Evolutionary conservation across 805 yeast species (phyloP).

Genomic region (Sugiyamaella floridensis): DNA sequence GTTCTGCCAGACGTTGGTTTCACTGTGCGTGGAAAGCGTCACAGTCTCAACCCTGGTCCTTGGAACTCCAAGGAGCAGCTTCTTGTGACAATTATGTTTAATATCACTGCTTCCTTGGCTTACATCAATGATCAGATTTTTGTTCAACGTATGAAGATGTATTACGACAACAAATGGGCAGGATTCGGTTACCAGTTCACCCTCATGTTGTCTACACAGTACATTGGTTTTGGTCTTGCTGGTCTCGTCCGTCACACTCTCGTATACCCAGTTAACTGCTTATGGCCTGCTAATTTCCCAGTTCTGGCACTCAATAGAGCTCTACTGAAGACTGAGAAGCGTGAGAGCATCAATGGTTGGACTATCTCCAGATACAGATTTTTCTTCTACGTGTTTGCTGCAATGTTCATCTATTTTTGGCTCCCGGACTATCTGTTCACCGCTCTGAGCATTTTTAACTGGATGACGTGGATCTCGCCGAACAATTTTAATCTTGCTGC

Average conservation of each 20-base stretch:
- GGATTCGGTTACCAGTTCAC: constrained; percentile 41
- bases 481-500: constrained; percentile 45
- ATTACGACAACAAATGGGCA: constrained; percentile 27
- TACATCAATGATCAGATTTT: constrained; percentile 20
- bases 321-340: constrained; percentile 27
- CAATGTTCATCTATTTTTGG: constrained; percentile 47
- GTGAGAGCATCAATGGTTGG: constrained; percentile 43
- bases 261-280: constrained; percentile 38
- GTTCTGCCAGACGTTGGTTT: constrained; percentile 36
- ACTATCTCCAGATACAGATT: constrained; percentile 43
- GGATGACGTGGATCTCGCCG: constrained; percentile 56
- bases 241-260: constrained; percentile 48
- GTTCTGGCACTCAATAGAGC: constrained; percentile 48
- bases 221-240: constrained; percentile 47
- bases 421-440: constrained; percentile 53
- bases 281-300: constrained; percentile 52
- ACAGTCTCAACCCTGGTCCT: constrained; percentile 53
- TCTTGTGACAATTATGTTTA: constrained; percentile 43
- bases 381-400: constrained; percentile 34
- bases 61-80: constrained; percentile 63
- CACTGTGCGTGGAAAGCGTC: constrained; percentile 34
- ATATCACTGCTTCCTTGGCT: constrained; percentile 23
- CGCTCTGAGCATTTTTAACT: constrained; percentile 49
- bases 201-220: constrained; percentile 43
- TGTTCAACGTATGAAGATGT: constrained; percentile 22